Evolutionary conservation across 257 asterid genomes (phyloP).

Genomic region (Buddleja alternifolia): DNA sequence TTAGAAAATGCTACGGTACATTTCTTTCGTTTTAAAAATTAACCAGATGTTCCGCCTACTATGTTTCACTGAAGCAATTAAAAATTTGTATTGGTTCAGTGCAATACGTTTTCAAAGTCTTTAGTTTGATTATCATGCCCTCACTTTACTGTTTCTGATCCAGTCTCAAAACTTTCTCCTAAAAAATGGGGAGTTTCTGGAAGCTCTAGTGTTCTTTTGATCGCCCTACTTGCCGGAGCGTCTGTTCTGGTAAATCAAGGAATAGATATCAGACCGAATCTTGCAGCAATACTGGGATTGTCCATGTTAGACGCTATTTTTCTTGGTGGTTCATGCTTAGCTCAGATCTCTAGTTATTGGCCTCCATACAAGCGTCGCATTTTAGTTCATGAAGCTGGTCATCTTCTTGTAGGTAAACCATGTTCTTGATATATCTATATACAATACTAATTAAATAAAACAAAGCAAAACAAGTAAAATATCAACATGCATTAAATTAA

Average conservation of each 20-base stretch:
- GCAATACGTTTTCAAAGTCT: slow-evolving; percentile 6
- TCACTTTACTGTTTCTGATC: slow-evolving; percentile 31
- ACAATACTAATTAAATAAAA: neutral
- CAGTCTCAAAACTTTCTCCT: slow-evolving; percentile 90
- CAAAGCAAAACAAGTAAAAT: neutral
- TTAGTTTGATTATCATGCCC: slow-evolving; percentile 14
- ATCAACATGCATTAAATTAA: neutral
- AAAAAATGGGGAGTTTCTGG: slow-evolving; percentile 98
- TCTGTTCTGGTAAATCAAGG: slow-evolving; percentile 82
- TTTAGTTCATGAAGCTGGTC: slow-evolving; percentile 97
- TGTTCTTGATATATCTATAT: slow-evolving; percentile 14
- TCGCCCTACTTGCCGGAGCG: slow-evolving; percentile 64
- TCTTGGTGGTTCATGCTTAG: slow-evolving; percentile 92
- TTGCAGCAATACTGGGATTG: slow-evolving; percentile 73
- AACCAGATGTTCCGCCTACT: slow-evolving; percentile 11
- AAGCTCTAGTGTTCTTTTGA: slow-evolving; percentile 66
- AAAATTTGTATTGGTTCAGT: neutral
- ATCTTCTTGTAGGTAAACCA: slow-evolving; percentile 83
- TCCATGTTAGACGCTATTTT: slow-evolving; percentile 72
- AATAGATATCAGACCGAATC: slow-evolving; percentile 85
- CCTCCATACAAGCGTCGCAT: slow-evolving; percentile 94
- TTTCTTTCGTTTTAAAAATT: slow-evolving; percentile 16
- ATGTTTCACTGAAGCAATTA: neutral
- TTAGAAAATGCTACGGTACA: neutral
- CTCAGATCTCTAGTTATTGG: slow-evolving; percentile 93